Percentiles rank a stretch among this genome's conserved stretches.
Evolutionary conservation across 2,329 filamentous ascomycete species (phyloP).

Genomic region (Arthrobotrys conoides): DNA sequence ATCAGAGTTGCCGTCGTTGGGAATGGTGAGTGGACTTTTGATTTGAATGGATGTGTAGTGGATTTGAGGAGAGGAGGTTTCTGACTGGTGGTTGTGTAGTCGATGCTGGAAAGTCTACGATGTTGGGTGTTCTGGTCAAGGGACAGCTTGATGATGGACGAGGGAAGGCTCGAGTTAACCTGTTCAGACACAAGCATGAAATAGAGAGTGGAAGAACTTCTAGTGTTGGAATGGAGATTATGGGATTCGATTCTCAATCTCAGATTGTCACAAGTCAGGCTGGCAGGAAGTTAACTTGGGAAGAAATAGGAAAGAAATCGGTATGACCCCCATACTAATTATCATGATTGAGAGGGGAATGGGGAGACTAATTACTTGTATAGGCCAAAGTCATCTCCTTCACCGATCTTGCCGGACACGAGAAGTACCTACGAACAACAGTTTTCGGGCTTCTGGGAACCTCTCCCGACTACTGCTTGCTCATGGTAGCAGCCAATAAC

Average conservation of each 20-base stretch:
- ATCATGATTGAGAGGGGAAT: not conserved
- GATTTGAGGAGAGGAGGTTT: not conserved
- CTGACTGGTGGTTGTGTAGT: conserved; percentile 70
- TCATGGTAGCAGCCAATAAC: conserved; percentile 99
- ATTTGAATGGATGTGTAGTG: not conserved
- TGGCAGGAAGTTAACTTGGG: conserved; percentile 91
- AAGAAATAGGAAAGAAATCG: conserved; percentile 94
- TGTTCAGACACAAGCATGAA: conserved; percentile 98
- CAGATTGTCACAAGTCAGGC: conserved; percentile 85
- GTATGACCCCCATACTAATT: conserved; percentile 66
- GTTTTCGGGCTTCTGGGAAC: conserved; percentile 95
- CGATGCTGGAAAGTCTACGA: conserved; percentile 95
- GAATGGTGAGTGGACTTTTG: conserved; percentile 75
- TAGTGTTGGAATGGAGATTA: conserved; percentile 98
- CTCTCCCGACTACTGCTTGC: conserved; percentile 95
- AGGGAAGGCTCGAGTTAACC: conserved; percentile 91
- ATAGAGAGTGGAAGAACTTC: conserved; percentile 95
- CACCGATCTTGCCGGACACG: conserved; percentile 94
- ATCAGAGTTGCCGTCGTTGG: conserved; percentile 96
- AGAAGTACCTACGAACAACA: conserved; percentile 93
- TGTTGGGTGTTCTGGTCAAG: conserved; percentile 95
- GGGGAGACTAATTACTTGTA: conserved; percentile 50
- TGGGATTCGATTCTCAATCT: conserved; percentile 92
- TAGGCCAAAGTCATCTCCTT: conserved; percentile 94
- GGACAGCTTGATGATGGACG: conserved; percentile 94